Percentiles rank a stretch among this genome's conserved stretches.
phyloP scores from a whole-genome alignment of 1,284 basidiomycete species.

The Wolfiporia cocos region DNA sequence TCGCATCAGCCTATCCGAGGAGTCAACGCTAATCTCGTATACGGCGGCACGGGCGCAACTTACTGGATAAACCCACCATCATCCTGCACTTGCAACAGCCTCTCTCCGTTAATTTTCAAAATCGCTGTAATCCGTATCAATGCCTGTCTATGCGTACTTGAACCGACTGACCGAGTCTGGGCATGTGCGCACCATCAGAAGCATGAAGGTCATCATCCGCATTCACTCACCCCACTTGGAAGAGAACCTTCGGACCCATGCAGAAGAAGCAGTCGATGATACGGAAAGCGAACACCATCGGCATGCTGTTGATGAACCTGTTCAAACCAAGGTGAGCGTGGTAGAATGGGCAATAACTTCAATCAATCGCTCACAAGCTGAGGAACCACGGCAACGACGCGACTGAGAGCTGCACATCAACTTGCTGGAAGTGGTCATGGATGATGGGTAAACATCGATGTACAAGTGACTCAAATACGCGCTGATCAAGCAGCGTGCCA shows the following conservation, averaged over 20 bases:
- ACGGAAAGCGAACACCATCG: constrained; percentile 97
- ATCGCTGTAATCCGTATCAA: constrained; percentile 56
- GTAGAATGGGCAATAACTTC: no score
- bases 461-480: constrained; percentile 97
- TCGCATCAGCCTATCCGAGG: constrained; percentile 72
- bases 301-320: constrained; percentile 98
- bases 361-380: constrained; percentile 80
- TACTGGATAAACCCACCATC: constrained; percentile 97
- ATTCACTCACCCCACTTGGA: constrained; percentile 85
- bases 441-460: constrained; percentile 87
- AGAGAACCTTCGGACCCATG: constrained; percentile 97
- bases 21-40: neutral
- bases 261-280: constrained; percentile 99
- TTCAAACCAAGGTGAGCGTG: no score
- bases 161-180: constrained; percentile 39
- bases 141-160: neutral
- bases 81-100: constrained; percentile 91
- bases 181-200: no score
- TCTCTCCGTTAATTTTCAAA: constrained; percentile 96
- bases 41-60: no score
- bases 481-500: constrained; percentile 94
- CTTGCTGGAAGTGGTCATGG: constrained; percentile 86
- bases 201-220: constrained; percentile 1
- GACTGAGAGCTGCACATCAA: constrained; percentile 96
- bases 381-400: constrained; percentile 98